Percentiles rank a stretch among this genome's conserved stretches.
These are phyloP conservation scores for Colletotrichum noveboracense DNA, from an alignment of 2,329 filamentous ascomycete species.

Conservation along the genomic window DNA sequence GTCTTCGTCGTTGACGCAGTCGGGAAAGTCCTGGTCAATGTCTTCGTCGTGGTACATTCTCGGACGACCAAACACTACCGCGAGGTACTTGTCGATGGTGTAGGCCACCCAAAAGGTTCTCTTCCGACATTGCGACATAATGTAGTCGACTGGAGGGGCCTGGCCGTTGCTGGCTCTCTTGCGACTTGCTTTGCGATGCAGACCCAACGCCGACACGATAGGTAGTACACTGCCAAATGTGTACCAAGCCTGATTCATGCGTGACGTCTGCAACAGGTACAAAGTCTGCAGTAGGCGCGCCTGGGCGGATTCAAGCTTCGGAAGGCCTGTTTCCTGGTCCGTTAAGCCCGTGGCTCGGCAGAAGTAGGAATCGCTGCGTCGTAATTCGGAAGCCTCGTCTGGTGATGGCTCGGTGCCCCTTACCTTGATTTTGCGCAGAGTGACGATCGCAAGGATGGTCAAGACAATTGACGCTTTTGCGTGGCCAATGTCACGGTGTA, in stretches of 20 bases:
- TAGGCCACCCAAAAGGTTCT: slow-evolving; percentile 68
- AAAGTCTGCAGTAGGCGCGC: slow-evolving; percentile 62
- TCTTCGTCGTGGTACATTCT: slow-evolving; percentile 67
- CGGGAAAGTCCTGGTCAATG: slow-evolving; percentile 66
- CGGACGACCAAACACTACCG: slow-evolving; percentile 67
- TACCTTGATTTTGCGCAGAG: slow-evolving; percentile 46
- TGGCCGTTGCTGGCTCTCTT: neutral
- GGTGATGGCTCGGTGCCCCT: neutral
- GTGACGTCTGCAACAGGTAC: slow-evolving; percentile 62
- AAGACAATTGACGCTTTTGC: slow-evolving; percentile 52
- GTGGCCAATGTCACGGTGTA: slow-evolving; percentile 43
- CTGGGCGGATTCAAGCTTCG: slow-evolving; percentile 61
- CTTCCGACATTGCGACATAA: slow-evolving; percentile 56
- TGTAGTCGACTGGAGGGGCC: slow-evolving; percentile 38
- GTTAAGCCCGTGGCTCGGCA: slow-evolving; percentile 29
- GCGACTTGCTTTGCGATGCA: slow-evolving; percentile 17
- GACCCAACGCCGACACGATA: slow-evolving; percentile 50
- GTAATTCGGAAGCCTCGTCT: slow-evolving; percentile 10
- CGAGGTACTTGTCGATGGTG: slow-evolving; percentile 66
- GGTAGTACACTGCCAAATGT: slow-evolving; percentile 63
- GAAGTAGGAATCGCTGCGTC: slow-evolving; percentile 30
- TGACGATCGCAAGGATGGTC: slow-evolving; percentile 53
- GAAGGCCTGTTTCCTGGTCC: slow-evolving; percentile 55
- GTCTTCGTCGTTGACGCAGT: slow-evolving; percentile 60
- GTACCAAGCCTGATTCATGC: slow-evolving; percentile 68